Evolutionary conservation across 176 grass and related monocot genomes (phyloP).

Genomic region (Rhynchospora breviuscula): DNA sequence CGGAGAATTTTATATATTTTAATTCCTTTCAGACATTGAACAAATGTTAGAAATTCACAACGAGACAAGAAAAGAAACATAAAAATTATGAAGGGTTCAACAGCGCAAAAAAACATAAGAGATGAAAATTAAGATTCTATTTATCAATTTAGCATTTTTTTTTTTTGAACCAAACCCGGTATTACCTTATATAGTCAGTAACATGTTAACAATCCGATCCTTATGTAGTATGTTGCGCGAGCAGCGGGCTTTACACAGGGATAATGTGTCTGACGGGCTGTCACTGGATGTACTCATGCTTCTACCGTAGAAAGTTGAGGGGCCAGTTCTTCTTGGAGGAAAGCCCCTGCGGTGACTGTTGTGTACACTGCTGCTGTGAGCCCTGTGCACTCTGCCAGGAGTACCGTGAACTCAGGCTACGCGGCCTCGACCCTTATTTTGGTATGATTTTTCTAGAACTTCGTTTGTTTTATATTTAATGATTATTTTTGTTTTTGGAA

Average conservation of each 20-base stretch:
- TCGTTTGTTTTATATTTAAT: not conserved
- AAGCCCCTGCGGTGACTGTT: slow-evolving; percentile 55
- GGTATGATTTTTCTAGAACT: slow-evolving; percentile 3
- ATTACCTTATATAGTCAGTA: not conserved
- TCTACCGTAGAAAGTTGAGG: slow-evolving; percentile 65
- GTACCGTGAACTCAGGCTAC: slow-evolving; percentile 52
- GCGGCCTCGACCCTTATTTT: slow-evolving; percentile 13
- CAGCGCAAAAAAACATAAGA: not conserved
- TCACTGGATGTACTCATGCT: slow-evolving; percentile 68
- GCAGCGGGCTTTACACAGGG: slow-evolving; percentile 42
- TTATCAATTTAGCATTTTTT: not conserved
- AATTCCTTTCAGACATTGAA: not conserved
- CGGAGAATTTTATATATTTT: not conserved
- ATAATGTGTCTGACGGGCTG: slow-evolving; percentile 36
- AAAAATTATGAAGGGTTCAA: not conserved
- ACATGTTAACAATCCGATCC: not conserved
- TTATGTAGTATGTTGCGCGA: slow-evolving; percentile 39
- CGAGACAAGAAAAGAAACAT: not conserved
- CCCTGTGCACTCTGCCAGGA: slow-evolving; percentile 64
- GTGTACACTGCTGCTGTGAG: slow-evolving; percentile 62
- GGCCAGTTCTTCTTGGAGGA: slow-evolving; percentile 44
- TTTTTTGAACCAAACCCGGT: not conserved
- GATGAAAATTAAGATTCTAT: not conserved
- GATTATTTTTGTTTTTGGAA: not conserved
- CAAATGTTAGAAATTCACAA: not conserved